Evolutionary conservation across 2,329 filamentous ascomycete species (phyloP).

Genomic region (Trichoderma harzianum): DNA sequence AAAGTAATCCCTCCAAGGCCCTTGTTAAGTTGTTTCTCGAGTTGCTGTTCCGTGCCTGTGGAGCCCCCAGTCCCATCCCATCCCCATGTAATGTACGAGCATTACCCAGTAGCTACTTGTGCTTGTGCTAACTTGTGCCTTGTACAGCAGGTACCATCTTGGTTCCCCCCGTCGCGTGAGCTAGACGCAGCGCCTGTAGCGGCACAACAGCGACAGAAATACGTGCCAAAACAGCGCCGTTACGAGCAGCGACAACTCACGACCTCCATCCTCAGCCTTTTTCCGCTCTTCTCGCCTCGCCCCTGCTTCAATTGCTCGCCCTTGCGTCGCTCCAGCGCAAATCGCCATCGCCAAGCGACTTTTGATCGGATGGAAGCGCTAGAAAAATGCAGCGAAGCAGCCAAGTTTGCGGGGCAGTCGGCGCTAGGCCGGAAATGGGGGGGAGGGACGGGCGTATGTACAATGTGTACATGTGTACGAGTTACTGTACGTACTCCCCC

Average conservation of each 20-base stretch:
- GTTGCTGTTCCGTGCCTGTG: background rate
- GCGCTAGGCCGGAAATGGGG: slow-evolving; percentile 1
- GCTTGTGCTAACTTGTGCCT: background rate
- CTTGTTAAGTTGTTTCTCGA: background rate
- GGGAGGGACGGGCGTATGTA: background rate
- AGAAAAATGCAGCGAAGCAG: slow-evolving; percentile 18
- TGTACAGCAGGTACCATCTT: background rate
- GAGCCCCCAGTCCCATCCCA: background rate
- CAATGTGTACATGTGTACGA: too few species aligned
- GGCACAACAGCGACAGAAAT: background rate
- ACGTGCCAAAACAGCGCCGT: background rate
- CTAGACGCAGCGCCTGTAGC: background rate
- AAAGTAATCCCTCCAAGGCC: background rate
- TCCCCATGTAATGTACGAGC: background rate
- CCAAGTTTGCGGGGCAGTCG: slow-evolving; percentile 15
- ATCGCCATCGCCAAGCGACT: slow-evolving; percentile 2
- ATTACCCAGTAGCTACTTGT: background rate
- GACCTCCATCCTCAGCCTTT: too few species aligned
- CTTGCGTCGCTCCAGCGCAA: background rate
- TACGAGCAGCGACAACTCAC: background rate
- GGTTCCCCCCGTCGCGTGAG: slow-evolving; percentile 9
- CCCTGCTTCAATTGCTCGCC: background rate
- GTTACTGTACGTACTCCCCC: too few species aligned
- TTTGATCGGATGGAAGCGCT: slow-evolving; percentile 14
- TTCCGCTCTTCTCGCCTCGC: background rate